A percentile compares a stretch with the other conserved stretches of the same genome.
Conservation (phyloP, 139 green algal genomes). For the Chlamydomonas eustigma region DNA sequence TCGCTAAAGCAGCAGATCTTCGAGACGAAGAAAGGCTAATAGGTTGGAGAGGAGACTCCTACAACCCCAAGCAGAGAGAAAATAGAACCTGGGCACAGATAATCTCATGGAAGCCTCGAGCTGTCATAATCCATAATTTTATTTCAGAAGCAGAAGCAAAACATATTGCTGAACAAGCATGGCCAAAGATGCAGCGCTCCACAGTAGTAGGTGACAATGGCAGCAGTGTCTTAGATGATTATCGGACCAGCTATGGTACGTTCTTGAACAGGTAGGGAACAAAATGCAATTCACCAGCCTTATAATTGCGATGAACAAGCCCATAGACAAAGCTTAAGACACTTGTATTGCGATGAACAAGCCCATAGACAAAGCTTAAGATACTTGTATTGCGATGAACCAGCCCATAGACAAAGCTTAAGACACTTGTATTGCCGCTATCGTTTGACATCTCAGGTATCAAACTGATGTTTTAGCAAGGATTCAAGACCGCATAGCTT, state of each 20-base stretch:
- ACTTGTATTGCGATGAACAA: no score
- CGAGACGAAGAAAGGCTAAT: constrained; percentile 7
- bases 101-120: background rate
- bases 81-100: background rate
- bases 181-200: constrained; percentile 10
- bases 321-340: no score
- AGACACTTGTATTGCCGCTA: background rate
- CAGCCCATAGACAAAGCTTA: background rate
- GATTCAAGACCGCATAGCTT: constrained; percentile 19
- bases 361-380: no score
- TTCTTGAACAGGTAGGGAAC: constrained; percentile 17
- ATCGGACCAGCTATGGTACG: constrained; percentile 31
- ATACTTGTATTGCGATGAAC: no score
- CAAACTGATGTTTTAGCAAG: constrained; percentile 14
- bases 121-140: constrained; percentile 1
- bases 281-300: background rate
- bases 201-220: constrained; percentile 29
- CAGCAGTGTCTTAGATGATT: constrained; percentile 18
- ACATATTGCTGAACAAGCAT: constrained; percentile 7
- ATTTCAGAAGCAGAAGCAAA: constrained; percentile 4
- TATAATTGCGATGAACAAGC: no score
- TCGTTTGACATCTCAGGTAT: background rate
- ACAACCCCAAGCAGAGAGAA: background rate
- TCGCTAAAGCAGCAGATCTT: background rate
- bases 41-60: background rate